These are phyloP conservation scores for Saccharomyces pastorianus DNA, from an alignment of 1,139 yeast species.

Conservation along the genomic window DNA sequence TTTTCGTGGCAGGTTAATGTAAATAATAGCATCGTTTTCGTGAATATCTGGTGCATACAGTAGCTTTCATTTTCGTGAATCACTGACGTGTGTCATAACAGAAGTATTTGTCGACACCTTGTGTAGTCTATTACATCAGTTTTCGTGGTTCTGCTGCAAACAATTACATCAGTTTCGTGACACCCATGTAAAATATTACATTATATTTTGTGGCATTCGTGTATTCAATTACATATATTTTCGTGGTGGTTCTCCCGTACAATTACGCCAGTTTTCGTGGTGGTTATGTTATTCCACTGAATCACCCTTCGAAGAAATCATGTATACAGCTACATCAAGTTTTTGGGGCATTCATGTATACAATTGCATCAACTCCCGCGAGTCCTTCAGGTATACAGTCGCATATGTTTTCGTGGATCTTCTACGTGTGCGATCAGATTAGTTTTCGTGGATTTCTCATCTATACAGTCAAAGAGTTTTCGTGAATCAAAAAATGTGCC, in stretches of 20 bases:
- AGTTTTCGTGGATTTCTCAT: background rate
- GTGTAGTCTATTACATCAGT: background rate
- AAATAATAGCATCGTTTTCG: background rate
- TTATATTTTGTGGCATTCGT: too few relatives aligned
- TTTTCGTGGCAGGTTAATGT: background rate
- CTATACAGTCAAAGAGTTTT: too few relatives aligned
- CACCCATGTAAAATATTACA: too few relatives aligned
- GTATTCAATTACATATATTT: too few relatives aligned
- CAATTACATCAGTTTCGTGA: too few relatives aligned
- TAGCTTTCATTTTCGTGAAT: background rate
- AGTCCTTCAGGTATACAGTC: too few relatives aligned
- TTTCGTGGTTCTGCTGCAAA: background rate
- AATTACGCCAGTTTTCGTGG: background rate
- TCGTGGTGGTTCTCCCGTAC: too few relatives aligned
- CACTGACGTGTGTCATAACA: background rate
- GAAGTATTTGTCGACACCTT: too few relatives aligned
- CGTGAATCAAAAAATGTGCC: too few relatives aligned
- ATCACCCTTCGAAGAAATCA: background rate
- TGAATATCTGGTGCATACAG: background rate
- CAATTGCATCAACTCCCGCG: background rate
- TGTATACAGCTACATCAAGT: background rate
- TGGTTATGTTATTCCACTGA: too few relatives aligned
- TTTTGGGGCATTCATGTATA: background rate
- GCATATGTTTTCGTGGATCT: background rate
- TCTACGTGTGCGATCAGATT: background rate